phyloP scores from a whole-genome alignment of 164 flowering plant species.

The Amborella trichopoda region DNA sequence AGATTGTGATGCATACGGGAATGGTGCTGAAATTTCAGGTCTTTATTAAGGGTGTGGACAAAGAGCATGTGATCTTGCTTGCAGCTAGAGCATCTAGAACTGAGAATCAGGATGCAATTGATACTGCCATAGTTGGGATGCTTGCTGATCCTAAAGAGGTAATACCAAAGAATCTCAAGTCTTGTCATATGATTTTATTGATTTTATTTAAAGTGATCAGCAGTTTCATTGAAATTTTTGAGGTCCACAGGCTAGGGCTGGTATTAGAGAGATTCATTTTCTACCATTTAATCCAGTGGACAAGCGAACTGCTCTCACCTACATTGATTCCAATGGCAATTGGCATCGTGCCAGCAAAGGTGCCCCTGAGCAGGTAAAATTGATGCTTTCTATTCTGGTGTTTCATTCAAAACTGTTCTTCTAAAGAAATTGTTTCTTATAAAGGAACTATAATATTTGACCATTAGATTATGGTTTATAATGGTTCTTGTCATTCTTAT shows the following conservation, averaged over 20 bases:
- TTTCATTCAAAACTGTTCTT: too few species aligned
- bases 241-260: conserved; percentile 22
- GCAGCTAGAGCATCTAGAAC: conserved; percentile 34
- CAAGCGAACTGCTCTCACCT: conserved; percentile 33
- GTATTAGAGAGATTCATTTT: conserved; percentile 26
- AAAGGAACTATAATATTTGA: not conserved
- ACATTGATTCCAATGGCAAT: conserved; percentile 22
- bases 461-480: not conserved
- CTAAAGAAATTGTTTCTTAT: not conserved
- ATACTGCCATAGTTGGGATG: conserved; percentile 35
- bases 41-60: conserved; percentile 25
- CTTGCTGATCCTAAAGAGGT: conserved; percentile 39
- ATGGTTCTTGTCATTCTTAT: not conserved
- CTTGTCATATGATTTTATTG: not conserved
- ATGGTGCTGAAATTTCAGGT: conserved; percentile 2
- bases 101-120: conserved; percentile 38
- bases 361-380: conserved; percentile 35
- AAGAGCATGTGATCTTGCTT: conserved; percentile 25
- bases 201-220: not conserved
- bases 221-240: not conserved
- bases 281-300: conserved; percentile 36
- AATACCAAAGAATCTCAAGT: not conserved
- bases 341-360: conserved; percentile 41
- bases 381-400: too few species aligned
- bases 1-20: not conserved